Percentiles rank a stretch among this genome's conserved stretches.
Conservation (phyloP, 1,284 basidiomycete genomes). For the Stygiomarasmius scandens region DNA sequence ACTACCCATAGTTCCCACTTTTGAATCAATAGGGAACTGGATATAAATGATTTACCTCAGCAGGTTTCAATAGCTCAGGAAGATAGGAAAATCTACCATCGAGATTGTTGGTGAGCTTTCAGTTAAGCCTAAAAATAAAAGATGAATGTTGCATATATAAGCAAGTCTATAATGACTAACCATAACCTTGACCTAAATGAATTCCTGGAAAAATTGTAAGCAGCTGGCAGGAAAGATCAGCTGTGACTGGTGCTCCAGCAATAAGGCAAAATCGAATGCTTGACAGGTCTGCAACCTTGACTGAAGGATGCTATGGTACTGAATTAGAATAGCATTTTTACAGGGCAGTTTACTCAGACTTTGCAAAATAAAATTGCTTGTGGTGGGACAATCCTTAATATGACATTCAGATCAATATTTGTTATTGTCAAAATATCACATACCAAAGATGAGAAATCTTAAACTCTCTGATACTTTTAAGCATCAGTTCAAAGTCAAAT, state of each 20-base stretch:
- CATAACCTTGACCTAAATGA: slow-evolving; percentile 50
- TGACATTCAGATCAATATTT: not conserved
- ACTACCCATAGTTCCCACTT: slow-evolving; percentile 30
- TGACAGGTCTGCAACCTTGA: slow-evolving; percentile 54
- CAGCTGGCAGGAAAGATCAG: slow-evolving; percentile 49
- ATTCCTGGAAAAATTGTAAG: slow-evolving; percentile 44
- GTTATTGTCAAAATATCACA: slow-evolving; percentile 1
- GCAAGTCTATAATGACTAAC: slow-evolving; percentile 26
- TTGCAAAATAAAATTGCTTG: slow-evolving; percentile 27
- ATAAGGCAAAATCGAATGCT: slow-evolving; percentile 49
- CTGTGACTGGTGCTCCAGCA: slow-evolving; percentile 61
- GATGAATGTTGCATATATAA: not conserved
- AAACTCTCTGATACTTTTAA: slow-evolving; percentile 22
- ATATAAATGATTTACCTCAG: too few species aligned
- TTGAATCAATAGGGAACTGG: slow-evolving; percentile 20
- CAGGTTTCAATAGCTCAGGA: too few species aligned
- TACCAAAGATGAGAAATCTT: slow-evolving; percentile 25
- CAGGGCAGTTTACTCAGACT: not conserved
- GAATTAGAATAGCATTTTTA: too few species aligned
- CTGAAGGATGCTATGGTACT: slow-evolving; percentile 39
- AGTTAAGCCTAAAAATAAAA: slow-evolving; percentile 20
- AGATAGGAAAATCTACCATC: slow-evolving; percentile 10
- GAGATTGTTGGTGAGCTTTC: slow-evolving; percentile 24
- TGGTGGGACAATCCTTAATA: slow-evolving; percentile 22
- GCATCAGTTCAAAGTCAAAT: slow-evolving; percentile 24